phyloP scores from a whole-genome alignment of 164 flowering plant species.

The Liquidambar formosana region DNA sequence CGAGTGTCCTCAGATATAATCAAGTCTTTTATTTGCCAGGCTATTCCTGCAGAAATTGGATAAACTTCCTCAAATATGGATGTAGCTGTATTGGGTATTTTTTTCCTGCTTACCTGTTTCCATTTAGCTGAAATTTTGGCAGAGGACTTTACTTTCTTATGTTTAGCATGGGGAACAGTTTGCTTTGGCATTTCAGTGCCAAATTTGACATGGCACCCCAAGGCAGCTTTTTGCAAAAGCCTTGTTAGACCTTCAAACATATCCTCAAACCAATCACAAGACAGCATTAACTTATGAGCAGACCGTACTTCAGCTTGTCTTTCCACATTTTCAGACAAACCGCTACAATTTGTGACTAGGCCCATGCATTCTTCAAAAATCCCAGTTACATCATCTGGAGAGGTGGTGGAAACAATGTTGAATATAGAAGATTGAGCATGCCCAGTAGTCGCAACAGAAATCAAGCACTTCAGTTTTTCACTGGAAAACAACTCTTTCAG shows the following conservation, averaged over 20 bases:
- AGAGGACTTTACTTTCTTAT: conserved; percentile 44
- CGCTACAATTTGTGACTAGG: conserved; percentile 45
- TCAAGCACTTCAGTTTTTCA: conserved; percentile 55
- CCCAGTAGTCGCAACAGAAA: conserved; percentile 49
- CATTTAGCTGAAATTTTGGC: conserved; percentile 34
- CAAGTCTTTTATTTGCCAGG: conserved; percentile 92
- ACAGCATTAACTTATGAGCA: conserved; percentile 67
- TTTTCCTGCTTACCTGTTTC: conserved; percentile 35
- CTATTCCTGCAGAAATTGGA: conserved; percentile 53
- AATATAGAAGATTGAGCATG: conserved; percentile 64
- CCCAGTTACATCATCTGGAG: conserved; percentile 44
- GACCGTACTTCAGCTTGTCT: conserved; percentile 75
- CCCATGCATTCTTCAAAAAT: conserved; percentile 58
- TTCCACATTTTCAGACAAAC: conserved; percentile 54
- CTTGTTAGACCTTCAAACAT: conserved; percentile 55
- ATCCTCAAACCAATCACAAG: conserved; percentile 57
- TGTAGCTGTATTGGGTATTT: conserved; percentile 12
- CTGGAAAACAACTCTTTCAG: conserved; percentile 62
- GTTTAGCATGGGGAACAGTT: conserved; percentile 28
- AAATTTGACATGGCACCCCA: conserved; percentile 48
- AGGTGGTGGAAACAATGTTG: conserved; percentile 50
- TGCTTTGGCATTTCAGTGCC: conserved; percentile 43
- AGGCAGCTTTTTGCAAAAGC: conserved; percentile 53
- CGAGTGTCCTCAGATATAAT: conserved; percentile 50
- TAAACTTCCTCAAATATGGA: conserved; percentile 51